A percentile compares a stretch with the other conserved stretches of the same genome.
Evolutionary conservation across 2,329 filamentous ascomycete genomes (phyloP).

Genomic region (Neonectria magnoliae): DNA sequence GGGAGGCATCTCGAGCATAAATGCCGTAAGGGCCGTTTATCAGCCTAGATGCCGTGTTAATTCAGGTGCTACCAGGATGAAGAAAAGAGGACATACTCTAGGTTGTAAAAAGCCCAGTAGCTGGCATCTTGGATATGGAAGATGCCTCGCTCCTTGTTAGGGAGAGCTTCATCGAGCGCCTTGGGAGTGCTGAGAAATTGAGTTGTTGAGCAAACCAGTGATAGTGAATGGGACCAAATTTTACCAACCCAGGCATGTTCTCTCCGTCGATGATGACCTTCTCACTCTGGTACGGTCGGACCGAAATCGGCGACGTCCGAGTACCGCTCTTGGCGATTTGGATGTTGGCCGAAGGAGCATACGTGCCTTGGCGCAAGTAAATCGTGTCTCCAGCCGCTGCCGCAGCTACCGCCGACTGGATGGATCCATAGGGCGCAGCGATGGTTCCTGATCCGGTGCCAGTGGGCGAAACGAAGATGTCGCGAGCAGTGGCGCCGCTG

Average conservation of each 20-base stretch:
- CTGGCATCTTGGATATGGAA: conserved; percentile 56
- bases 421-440: conserved; percentile 54
- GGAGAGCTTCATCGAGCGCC: conserved; percentile 50
- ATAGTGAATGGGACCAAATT: too few relatives aligned
- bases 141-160: conserved; percentile 55
- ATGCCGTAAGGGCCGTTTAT: conserved; percentile 52
- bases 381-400: conserved; percentile 59
- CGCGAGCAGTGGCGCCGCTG: conserved; percentile 20
- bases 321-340: conserved; percentile 58
- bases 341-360: conserved; percentile 57
- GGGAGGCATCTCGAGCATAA: conserved; percentile 48
- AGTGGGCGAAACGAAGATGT: conserved; percentile 57
- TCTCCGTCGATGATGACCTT: conserved; percentile 59
- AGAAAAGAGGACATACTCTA: conserved; percentile 39
- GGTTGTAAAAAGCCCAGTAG: conserved; percentile 56
- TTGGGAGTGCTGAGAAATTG: conserved; percentile 52
- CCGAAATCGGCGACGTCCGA: conserved; percentile 50
- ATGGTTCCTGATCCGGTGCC: conserved; percentile 53
- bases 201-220: neutral
- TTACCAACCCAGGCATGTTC: conserved; percentile 34
- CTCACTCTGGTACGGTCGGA: conserved; percentile 55
- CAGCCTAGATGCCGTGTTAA: conserved; percentile 25
- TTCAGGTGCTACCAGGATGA: accelerated
- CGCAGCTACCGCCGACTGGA: conserved; percentile 57
- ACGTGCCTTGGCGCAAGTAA: conserved; percentile 57